phyloP scores from a whole-genome alignment of 768 basidiomycete genomes.

The Porphyrellus cyaneotinctus region DNA sequence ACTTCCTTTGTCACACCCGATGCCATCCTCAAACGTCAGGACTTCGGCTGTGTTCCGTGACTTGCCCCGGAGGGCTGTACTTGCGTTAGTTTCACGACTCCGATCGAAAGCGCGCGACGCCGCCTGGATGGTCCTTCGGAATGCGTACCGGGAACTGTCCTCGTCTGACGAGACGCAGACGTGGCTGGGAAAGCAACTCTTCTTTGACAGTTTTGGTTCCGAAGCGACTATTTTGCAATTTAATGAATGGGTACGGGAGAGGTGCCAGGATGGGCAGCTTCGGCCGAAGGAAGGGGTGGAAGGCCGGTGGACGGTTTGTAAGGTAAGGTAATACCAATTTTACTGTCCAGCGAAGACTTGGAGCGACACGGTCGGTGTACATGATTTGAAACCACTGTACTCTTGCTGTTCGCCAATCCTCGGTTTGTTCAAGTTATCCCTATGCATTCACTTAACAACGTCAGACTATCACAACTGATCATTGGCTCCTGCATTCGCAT shows the following conservation, averaged over 20 bases:
- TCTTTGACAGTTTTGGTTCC: slow-evolving; percentile 36
- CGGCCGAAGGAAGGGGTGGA: slow-evolving; percentile 53
- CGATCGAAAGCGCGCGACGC: slow-evolving; percentile 48
- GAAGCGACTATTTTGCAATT: slow-evolving; percentile 28
- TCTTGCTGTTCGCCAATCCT: too few relatives aligned
- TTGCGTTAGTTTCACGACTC: slow-evolving; percentile 42
- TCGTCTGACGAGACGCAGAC: slow-evolving; percentile 35
- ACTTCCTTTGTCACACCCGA: slow-evolving; percentile 7
- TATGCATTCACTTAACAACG: too few relatives aligned
- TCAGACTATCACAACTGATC: too few relatives aligned
- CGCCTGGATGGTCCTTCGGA: slow-evolving; percentile 58
- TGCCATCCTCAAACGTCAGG: slow-evolving; percentile 1
- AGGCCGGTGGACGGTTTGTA: slow-evolving; percentile 61
- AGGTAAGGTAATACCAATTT: slow-evolving; percentile 32
- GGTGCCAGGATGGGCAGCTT: slow-evolving; percentile 43
- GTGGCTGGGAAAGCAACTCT: slow-evolving; percentile 51
- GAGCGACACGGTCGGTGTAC: too few relatives aligned
- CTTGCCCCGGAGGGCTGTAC: slow-evolving; percentile 42
- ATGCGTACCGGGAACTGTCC: slow-evolving; percentile 59
- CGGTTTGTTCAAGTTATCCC: too few relatives aligned
- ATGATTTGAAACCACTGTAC: too few relatives aligned
- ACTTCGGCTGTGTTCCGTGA: slow-evolving; percentile 4
- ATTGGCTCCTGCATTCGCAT: too few relatives aligned
- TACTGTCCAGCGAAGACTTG: too few relatives aligned
- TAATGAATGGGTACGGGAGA: slow-evolving; percentile 53